phyloP scores from a whole-genome alignment of 148 eudicot genomes.

The Vaccinium myrtillus region DNA sequence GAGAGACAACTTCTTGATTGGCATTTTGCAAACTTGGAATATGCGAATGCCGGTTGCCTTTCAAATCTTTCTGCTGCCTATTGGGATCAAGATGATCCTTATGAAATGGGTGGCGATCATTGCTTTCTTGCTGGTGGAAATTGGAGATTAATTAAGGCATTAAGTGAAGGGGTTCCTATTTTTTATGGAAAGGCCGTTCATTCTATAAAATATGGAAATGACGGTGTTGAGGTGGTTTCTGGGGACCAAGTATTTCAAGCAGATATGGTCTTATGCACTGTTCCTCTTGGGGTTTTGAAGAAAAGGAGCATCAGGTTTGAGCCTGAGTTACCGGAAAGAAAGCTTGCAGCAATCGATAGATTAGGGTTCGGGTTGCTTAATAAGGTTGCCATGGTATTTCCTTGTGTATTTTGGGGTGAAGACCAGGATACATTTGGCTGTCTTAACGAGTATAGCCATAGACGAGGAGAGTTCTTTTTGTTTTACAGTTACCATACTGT shows the following conservation, averaged over 20 bases:
- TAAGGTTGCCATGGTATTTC: slow-evolving; percentile 93
- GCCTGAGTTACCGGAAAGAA: slow-evolving; percentile 73
- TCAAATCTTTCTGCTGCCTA: slow-evolving; percentile 84
- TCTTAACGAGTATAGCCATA: slow-evolving; percentile 53
- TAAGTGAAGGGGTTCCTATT: slow-evolving; percentile 81
- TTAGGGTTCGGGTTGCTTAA: slow-evolving; percentile 93
- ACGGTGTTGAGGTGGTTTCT: slow-evolving; percentile 72
- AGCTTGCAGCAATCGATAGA: slow-evolving; percentile 76
- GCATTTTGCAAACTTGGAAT: slow-evolving; percentile 93
- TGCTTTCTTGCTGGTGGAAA: slow-evolving; percentile 97
- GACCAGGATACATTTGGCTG: slow-evolving; percentile 91
- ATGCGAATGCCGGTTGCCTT: slow-evolving; percentile 94
- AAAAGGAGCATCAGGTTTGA: slow-evolving; percentile 57
- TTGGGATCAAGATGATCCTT: slow-evolving; percentile 99
- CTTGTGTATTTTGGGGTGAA: slow-evolving; percentile 86
- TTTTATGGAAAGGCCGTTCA: slow-evolving; percentile 64
- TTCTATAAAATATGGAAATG: slow-evolving; percentile 59
- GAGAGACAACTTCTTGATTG: slow-evolving; percentile 87
- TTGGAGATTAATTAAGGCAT: slow-evolving; percentile 71
- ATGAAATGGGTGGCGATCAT: slow-evolving; percentile 98
- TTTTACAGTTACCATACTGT: slow-evolving; percentile 93
- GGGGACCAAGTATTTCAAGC: slow-evolving; percentile 79
- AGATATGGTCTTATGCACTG: slow-evolving; percentile 79
- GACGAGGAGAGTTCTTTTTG: slow-evolving; percentile 78
- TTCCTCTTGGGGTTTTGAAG: slow-evolving; percentile 90